Base-by-base conservation (phyloP, 345 rosid species). In the Zanthoxylum bungeanum region DNA sequence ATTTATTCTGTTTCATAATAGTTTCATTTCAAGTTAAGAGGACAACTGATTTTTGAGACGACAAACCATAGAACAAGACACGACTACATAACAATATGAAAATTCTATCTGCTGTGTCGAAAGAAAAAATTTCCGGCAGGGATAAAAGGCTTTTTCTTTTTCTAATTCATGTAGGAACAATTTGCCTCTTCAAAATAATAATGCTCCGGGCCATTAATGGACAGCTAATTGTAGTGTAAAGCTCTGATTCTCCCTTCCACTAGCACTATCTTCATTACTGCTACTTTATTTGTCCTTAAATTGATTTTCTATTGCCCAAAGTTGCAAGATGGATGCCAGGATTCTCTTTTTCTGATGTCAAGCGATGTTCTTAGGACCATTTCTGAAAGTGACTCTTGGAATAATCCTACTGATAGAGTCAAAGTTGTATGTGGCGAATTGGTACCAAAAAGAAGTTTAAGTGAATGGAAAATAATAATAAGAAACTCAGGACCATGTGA, bases 151-250 rank as follows among this genome's bases (percentile, higher is more conserved):
- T 6, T 25, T 69, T 57, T 57, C 42, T 40, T 69, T 69, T 69
- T 19, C 2, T 56, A 19, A 9, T 69, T 42, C 33, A 33, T 12
- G 44, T 22, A 6, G n/a, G 72, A n/a, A 58, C 12, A n/a, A 56
- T 57, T 30, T 44, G 65, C 31, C 73, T 42, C 55, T 30, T 57
- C 73, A 42, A 44, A 69, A 30, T 69, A 28, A 42, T 56, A 40
- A 57, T 69, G 40, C 25, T 40, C 52, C 51, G 39, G 44, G 27
- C 27, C 12, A 19, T 16, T 56, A 24, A 27, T 68, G 62, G 49
- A 56, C 40, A 56, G 52, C 64, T 58, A 21, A 44, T 42, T 12
- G 31, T 58, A 5, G 30, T 42, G 52, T 56, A 69, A 27, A 57
- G 61, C 39, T 68, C 24, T 55, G 49, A 46, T 46, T 64, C 55